A percentile compares a stretch with the other conserved stretches of the same genome.
Conservation (phyloP, 371 early-diverging fungal genomes). For the Apophysomyces variabilis region DNA sequence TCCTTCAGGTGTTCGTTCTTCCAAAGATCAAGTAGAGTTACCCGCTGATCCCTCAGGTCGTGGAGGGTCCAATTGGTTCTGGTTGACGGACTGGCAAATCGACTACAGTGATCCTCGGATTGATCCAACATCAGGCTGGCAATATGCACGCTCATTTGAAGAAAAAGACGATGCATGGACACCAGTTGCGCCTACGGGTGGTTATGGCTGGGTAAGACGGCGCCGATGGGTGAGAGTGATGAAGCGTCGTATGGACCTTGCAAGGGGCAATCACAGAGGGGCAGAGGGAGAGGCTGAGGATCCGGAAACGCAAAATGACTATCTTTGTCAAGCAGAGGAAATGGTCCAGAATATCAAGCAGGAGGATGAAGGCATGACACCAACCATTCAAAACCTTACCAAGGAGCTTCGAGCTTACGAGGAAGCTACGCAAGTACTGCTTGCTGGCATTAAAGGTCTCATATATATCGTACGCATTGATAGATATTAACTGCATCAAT, state of each 20-base stretch:
- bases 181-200: slow-evolving; percentile 47
- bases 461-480: not conserved
- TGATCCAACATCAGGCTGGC: slow-evolving; percentile 67
- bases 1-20: slow-evolving; percentile 47
- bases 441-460: slow-evolving; percentile 68
- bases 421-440: slow-evolving; percentile 63
- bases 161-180: slow-evolving; percentile 59
- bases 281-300: slow-evolving; percentile 18
- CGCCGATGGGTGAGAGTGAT: slow-evolving; percentile 76
- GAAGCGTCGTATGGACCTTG: slow-evolving; percentile 63
- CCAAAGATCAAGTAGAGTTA: slow-evolving; percentile 57
- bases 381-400: slow-evolving; percentile 26
- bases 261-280: slow-evolving; percentile 34
- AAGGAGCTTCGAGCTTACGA: slow-evolving; percentile 58
- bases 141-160: slow-evolving; percentile 63
- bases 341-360: slow-evolving; percentile 10
- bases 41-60: slow-evolving; percentile 31
- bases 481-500: not conserved
- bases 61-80: slow-evolving; percentile 64
- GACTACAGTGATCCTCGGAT: slow-evolving; percentile 64
- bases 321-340: slow-evolving; percentile 19
- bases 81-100: slow-evolving; percentile 80
- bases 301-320: slow-evolving; percentile 16
- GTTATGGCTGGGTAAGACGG: slow-evolving; percentile 67
- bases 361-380: slow-evolving; percentile 14